phyloP scores from a whole-genome alignment of 441 rosid species.

The Gossypium trilobum region DNA sequence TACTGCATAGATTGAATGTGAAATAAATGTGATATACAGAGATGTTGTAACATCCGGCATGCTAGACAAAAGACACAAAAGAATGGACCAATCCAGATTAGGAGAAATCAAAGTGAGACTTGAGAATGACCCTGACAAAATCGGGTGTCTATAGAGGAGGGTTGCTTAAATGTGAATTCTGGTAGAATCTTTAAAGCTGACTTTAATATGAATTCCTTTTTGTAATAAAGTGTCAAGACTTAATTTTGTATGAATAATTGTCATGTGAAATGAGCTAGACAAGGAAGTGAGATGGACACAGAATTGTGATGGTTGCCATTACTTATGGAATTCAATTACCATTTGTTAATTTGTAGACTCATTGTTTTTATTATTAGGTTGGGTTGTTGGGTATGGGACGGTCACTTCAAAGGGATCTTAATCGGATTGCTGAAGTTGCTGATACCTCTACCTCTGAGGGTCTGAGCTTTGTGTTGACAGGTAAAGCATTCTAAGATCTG shows the following conservation, averaged over 20 bases:
- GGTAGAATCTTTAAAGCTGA: background rate
- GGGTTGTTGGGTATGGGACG: constrained; percentile 78
- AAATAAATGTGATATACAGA: background rate
- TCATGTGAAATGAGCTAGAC: background rate
- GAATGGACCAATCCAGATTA: no score
- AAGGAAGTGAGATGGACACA: background rate
- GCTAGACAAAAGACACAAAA: no score
- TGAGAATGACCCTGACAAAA: no score
- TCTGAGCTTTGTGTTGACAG: constrained; percentile 67
- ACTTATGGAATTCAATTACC: background rate
- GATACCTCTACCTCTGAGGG: constrained; percentile 83
- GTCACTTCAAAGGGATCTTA: constrained; percentile 69
- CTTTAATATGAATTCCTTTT: background rate
- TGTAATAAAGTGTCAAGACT: background rate
- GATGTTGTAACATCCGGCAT: no score
- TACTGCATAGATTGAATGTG: background rate
- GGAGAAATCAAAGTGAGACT: no score
- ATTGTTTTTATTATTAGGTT: constrained; percentile 36
- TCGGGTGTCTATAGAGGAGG: background rate
- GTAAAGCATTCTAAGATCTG: constrained; percentile 28
- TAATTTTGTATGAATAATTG: background rate
- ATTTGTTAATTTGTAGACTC: background rate
- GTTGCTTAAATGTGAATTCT: background rate
- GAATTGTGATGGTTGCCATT: background rate
- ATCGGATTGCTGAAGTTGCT: constrained; percentile 66